Percentiles rank a stretch among this genome's conserved stretches.
Evolutionary conservation across 176 grass and related monocot species (phyloP).

Genomic region (Urochloa ruziziensis): DNA sequence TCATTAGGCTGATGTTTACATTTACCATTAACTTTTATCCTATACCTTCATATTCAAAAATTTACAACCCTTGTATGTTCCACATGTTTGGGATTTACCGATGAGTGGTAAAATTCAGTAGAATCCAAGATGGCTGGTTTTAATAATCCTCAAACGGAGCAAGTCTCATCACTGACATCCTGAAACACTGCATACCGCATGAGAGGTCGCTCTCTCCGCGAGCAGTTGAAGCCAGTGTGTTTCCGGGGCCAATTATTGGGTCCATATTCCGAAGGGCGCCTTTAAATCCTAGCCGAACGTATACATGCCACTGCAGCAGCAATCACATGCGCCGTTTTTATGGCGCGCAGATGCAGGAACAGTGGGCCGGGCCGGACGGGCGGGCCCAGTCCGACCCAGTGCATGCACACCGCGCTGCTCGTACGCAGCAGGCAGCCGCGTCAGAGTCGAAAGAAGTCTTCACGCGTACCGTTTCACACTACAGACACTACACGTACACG

Average conservation of each 20-base stretch:
- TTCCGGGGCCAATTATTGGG: background rate
- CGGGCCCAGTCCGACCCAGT: background rate
- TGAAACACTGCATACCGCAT: background rate
- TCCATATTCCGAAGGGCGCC: background rate
- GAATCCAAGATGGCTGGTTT: too few relatives aligned
- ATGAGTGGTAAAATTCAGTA: background rate
- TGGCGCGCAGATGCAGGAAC: background rate
- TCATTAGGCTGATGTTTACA: too few relatives aligned
- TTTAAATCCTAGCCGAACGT: background rate
- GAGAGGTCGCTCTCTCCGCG: background rate
- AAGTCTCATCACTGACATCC: background rate
- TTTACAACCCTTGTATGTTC: background rate
- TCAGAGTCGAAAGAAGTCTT: background rate
- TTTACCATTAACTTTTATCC: too few relatives aligned
- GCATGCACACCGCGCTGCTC: background rate
- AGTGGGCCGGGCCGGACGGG: background rate
- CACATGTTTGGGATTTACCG: background rate
- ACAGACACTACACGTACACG: background rate
- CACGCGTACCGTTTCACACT: background rate
- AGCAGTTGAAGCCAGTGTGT: background rate
- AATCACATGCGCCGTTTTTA: constrained; percentile 38
- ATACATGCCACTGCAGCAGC: background rate
- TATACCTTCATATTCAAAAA: background rate
- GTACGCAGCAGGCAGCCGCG: background rate
- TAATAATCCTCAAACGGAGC: too few relatives aligned